phyloP scores from a whole-genome alignment of 2,329 filamentous ascomycete genomes.

The Fusarium cyanostomum region DNA sequence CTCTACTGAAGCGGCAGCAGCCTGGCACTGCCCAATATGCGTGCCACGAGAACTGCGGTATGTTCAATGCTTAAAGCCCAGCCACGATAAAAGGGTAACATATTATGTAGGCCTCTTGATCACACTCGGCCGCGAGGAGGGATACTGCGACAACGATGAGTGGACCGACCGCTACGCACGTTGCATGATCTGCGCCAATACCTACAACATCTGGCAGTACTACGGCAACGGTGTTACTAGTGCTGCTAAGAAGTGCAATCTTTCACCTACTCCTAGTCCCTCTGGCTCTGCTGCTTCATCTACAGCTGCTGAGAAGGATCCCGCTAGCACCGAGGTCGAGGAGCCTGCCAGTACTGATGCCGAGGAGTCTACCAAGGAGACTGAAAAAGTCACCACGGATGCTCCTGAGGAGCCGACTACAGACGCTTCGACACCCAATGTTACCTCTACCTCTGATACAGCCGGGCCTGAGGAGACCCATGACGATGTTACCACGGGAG shows the following conservation, averaged over 20 bases:
- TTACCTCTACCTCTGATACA: background rate
- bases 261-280: conserved; percentile 27
- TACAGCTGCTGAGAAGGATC: background rate
- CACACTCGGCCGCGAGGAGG: conserved; percentile 46
- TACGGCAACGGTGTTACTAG: conserved; percentile 51
- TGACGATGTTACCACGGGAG: background rate
- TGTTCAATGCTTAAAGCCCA: conserved; percentile 27
- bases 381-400: background rate
- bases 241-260: conserved; percentile 46
- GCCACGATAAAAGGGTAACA: background rate
- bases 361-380: background rate
- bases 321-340: background rate
- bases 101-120: conserved; percentile 37
- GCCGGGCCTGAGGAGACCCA: background rate
- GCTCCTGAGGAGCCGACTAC: background rate
- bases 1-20: conserved; percentile 53
- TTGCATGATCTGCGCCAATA: conserved; percentile 56
- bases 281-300: conserved; percentile 21
- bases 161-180: conserved; percentile 53
- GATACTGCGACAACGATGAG: conserved; percentile 50
- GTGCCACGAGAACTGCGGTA: conserved; percentile 59
- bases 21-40: conserved; percentile 56
- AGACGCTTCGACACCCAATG: background rate
- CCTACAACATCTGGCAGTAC: conserved; percentile 56
- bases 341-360: conserved; percentile 1